Percentiles rank a stretch among this genome's conserved stretches.
Conservation (phyloP, 1,139 yeast genomes). For the Kodamaea derodonti region DNA sequence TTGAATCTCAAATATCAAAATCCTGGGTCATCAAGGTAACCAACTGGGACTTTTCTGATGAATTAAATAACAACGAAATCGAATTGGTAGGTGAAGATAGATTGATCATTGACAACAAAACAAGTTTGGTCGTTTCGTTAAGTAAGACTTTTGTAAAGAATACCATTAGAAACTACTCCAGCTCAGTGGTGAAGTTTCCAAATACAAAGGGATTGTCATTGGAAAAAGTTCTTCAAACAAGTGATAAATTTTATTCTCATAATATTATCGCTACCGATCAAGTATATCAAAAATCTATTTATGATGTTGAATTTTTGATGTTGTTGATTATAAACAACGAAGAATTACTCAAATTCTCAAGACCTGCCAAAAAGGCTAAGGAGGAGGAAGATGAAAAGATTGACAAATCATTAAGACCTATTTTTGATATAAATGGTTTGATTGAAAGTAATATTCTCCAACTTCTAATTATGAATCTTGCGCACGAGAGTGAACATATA, state of each 20-base stretch:
- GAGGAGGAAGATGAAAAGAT: slow-evolving; percentile 14
- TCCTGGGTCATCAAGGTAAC: slow-evolving; percentile 60
- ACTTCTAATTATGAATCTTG: slow-evolving; percentile 49
- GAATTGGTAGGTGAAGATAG: slow-evolving; percentile 41
- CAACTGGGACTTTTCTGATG: slow-evolving; percentile 63
- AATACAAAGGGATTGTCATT: neutral
- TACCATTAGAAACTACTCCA: slow-evolving; percentile 31
- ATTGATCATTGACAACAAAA: slow-evolving; percentile 46
- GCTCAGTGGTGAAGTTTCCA: slow-evolving; percentile 7
- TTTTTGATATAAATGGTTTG: slow-evolving; percentile 53
- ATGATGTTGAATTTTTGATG: slow-evolving; percentile 62
- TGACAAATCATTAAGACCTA: slow-evolving; percentile 7
- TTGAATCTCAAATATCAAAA: slow-evolving; percentile 50
- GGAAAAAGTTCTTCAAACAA: slow-evolving; percentile 13
- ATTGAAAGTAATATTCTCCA: slow-evolving; percentile 60
- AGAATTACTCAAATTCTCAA: slow-evolving; percentile 46
- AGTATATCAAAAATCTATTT: slow-evolving; percentile 25
- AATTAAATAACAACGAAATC: slow-evolving; percentile 33
- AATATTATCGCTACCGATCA: slow-evolving; percentile 14
- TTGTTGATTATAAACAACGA: slow-evolving; percentile 57
- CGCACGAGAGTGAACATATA: slow-evolving; percentile 12
- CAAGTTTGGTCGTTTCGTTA: slow-evolving; percentile 51
- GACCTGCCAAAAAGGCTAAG: slow-evolving; percentile 13
- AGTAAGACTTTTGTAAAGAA: slow-evolving; percentile 50
- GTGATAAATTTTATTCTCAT: slow-evolving; percentile 21